Conservation (phyloP, 345 rosid species). For the Camelina neglecta region DNA sequence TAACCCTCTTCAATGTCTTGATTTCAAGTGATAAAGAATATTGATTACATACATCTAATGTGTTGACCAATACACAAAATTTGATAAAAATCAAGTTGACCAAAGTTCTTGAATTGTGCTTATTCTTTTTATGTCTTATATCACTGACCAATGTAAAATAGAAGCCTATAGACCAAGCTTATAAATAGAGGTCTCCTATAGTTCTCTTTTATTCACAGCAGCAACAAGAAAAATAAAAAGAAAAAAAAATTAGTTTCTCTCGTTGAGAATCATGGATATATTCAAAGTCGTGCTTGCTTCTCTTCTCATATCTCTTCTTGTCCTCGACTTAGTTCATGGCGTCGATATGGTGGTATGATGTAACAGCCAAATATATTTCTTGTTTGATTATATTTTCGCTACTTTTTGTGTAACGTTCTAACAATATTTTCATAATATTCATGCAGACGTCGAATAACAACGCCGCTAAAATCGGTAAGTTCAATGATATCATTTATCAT, state of each 20-base stretch:
- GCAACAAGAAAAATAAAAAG: not conserved
- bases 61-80: not conserved
- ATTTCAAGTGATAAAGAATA: not conserved
- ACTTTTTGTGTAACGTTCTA: not conserved
- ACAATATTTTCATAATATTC: not conserved
- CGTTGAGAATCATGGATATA: conserved; percentile 43
- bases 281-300: conserved; percentile 47
- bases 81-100: conserved; percentile 3
- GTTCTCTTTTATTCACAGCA: not conserved
- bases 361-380: not conserved
- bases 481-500: not conserved
- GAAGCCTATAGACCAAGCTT: not conserved
- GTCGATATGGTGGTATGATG: conserved; percentile 1
- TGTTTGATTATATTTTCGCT: not conserved
- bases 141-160: not conserved
- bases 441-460: conserved; percentile 2
- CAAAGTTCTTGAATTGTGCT: not conserved
- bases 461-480: conserved; percentile 27
- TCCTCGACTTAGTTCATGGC: conserved; percentile 48
- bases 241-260: not conserved
- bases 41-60: not conserved
- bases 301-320: conserved; percentile 54
- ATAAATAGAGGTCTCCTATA: conserved; percentile 7
- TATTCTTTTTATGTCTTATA: not conserved
- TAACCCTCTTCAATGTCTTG: not conserved